These are phyloP conservation scores for Nannochloris sp. DNA, from an alignment of 139 green algal genomes.

Conservation along the genomic window DNA sequence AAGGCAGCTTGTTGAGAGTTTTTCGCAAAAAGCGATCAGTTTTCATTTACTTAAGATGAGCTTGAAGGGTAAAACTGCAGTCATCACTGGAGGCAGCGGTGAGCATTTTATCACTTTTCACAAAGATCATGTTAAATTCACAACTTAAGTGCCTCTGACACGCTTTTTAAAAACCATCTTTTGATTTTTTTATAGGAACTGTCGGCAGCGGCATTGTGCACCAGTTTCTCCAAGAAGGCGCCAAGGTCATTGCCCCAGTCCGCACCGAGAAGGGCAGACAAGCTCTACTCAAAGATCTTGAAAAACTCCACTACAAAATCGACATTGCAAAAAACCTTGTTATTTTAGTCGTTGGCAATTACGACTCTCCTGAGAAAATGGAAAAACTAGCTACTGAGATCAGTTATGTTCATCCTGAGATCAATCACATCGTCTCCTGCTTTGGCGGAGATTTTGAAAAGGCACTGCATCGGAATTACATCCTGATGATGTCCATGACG, in stretches of 20 bases:
- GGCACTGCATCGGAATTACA: neutral
- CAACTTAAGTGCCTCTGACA: neutral
- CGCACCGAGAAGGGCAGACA: slow-evolving; percentile 7
- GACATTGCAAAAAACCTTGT: slow-evolving; percentile 1
- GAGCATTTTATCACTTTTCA: neutral
- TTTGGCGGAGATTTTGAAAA: slow-evolving; percentile 6
- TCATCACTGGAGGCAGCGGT: neutral
- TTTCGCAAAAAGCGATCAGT: no score
- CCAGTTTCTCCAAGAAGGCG: neutral
- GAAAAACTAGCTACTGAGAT: no score
- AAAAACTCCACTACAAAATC: neutral
- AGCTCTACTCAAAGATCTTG: neutral
- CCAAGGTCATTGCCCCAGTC: slow-evolving; percentile 2
- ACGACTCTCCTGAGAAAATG: neutral
- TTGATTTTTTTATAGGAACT: neutral
- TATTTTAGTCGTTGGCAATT: neutral
- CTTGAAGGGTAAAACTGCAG: neutral
- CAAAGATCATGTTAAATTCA: neutral
- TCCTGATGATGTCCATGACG: neutral
- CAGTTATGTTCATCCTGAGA: neutral
- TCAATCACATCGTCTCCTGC: slow-evolving; percentile 2
- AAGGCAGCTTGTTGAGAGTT: no score
- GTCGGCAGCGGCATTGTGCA: slow-evolving; percentile 17
- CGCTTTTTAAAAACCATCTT: neutral
- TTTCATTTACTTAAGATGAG: no score